Evolutionary conservation across 805 yeast genomes (phyloP), one percentile per base, ranked within the genome.

Genomic region (Wickerhamomyces sydowiorum): DNA sequence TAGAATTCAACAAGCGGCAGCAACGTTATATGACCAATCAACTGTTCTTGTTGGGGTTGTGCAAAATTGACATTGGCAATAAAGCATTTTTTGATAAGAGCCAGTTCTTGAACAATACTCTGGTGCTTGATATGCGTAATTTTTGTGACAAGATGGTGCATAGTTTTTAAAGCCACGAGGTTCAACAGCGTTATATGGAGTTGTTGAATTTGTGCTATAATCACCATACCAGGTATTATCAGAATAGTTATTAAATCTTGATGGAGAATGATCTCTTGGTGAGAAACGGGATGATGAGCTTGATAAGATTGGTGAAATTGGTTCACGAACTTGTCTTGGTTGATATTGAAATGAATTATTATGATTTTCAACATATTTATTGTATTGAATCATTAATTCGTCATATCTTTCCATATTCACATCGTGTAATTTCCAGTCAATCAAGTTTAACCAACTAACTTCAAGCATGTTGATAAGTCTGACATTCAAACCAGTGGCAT

Each of bases 401-500:
- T 52, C 45, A 32, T 46, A 56, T 37, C 54, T 57, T 18, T 48
- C 38, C 56, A 52, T 52, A 31, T 54, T 49, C 17, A 46, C 62
- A 29, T 68, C 66, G 47, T 66, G 74, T 42, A 83, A 64, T 53
- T 69, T 72, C 86, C 88, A 83, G 45, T 77, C 65, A 39, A 82
- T 70, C 27, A 70, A 68, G 9, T 58, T 53, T 45, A 87, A 70
- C 91, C 95, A 91, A 36, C 66, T 69, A 41, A 75, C 75, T 67
- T 91, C 99, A 46, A 78, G 66, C 15, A 59, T 54, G 55, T 90
- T 88, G 48, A 91, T 72, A 28, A 73, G 63, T 2, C 57, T 56
- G 37, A 86, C 70, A 7, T 76, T 64, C 48, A 91, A 73, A 17
- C 95, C 95, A 5, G 96, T 86, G n/a, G 97, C 98, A 47, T 88